A percentile compares a stretch with the other conserved stretches of the same genome.
phyloP scores from a whole-genome alignment of 495 filamentous ascomycete genomes.

The Annulohypoxylon nitens region DNA sequence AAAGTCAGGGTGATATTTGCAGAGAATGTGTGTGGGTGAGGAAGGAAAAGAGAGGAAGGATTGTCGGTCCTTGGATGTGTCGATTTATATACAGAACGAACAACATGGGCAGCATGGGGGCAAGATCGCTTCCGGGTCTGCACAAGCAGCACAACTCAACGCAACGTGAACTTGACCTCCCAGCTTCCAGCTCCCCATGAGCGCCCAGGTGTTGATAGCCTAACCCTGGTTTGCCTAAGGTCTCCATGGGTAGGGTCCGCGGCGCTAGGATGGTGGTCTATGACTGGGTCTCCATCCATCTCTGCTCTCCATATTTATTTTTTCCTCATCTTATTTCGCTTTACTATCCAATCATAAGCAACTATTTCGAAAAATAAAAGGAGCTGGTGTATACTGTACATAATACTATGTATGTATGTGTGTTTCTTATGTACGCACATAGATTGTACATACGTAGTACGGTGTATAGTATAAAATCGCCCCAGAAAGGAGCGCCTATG shows the following conservation, averaged over 20 bases:
- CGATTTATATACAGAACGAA: constrained; percentile 56
- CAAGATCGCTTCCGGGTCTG: constrained; percentile 35
- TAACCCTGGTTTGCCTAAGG: constrained; percentile 19
- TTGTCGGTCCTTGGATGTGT: constrained; percentile 46
- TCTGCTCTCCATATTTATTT: constrained; percentile 41
- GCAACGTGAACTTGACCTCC: constrained; percentile 41
- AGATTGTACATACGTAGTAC: not conserved
- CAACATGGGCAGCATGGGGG: constrained; percentile 27
- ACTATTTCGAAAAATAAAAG: constrained; percentile 1
- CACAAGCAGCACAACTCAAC: constrained; percentile 21
- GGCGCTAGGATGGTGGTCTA: constrained; percentile 38
- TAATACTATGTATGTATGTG: constrained; percentile 10
- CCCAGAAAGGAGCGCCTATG: constrained; percentile 12
- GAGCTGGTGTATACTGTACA: constrained; percentile 28
- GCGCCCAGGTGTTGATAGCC: constrained; percentile 35
- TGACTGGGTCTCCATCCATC: constrained; percentile 30
- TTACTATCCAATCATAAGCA: constrained; percentile 39
- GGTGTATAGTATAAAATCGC: constrained; percentile 15
- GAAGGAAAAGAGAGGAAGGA: constrained; percentile 51
- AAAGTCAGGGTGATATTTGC: constrained; percentile 64
- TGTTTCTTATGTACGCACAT: constrained; percentile 1
- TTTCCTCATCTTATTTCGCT: constrained; percentile 48
- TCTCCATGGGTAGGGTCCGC: constrained; percentile 18
- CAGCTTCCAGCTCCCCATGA: not conserved
- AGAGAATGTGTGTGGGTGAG: constrained; percentile 64